Percentiles rank a stretch among this genome's conserved stretches.
Conservation (phyloP, 2,329 filamentous ascomycete genomes). For the Hypoxylon sp. region DNA sequence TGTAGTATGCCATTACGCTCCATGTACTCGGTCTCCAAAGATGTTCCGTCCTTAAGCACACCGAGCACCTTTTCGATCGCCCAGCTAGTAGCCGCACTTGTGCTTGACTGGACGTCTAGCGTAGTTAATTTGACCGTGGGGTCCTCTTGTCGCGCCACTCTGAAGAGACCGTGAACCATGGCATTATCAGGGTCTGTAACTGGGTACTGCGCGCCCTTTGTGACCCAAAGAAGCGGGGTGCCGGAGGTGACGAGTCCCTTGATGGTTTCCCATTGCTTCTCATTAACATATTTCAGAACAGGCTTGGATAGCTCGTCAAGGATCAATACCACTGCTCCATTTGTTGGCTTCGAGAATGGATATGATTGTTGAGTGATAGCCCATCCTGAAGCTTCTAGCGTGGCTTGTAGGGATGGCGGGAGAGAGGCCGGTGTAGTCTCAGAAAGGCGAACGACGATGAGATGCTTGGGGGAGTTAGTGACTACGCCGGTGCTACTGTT, state of each 20-base stretch:
- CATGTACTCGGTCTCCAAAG: slow-evolving; percentile 50
- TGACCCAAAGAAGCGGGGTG: slow-evolving; percentile 50
- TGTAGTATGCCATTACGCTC: slow-evolving; percentile 51
- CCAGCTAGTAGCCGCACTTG: slow-evolving; percentile 35
- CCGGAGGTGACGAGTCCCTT: slow-evolving; percentile 44
- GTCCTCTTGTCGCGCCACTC: slow-evolving; percentile 46
- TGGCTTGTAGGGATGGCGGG: slow-evolving; percentile 5
- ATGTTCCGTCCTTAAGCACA: background rate
- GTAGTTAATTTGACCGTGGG: slow-evolving; percentile 20
- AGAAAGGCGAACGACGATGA: slow-evolving; percentile 13
- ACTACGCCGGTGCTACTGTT: background rate
- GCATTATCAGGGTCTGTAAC: slow-evolving; percentile 48
- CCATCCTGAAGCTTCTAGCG: slow-evolving; percentile 10
- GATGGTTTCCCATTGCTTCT: slow-evolving; percentile 44
- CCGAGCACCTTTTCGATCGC: slow-evolving; percentile 43
- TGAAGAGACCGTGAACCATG: slow-evolving; percentile 46
- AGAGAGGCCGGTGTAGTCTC: background rate
- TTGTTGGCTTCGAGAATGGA: slow-evolving; percentile 4
- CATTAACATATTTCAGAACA: background rate
- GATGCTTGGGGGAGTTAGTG: slow-evolving; percentile 1
- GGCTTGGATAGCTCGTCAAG: slow-evolving; percentile 9
- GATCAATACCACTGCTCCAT: background rate
- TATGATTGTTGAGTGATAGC: slow-evolving; percentile 3
- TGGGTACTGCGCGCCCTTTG: slow-evolving; percentile 42
- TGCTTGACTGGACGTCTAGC: slow-evolving; percentile 40